A percentile compares a stretch with the other conserved stretches of the same genome.
phyloP scores from a whole-genome alignment of 2,329 filamentous ascomycete species.

The Trichoderma gracile region DNA sequence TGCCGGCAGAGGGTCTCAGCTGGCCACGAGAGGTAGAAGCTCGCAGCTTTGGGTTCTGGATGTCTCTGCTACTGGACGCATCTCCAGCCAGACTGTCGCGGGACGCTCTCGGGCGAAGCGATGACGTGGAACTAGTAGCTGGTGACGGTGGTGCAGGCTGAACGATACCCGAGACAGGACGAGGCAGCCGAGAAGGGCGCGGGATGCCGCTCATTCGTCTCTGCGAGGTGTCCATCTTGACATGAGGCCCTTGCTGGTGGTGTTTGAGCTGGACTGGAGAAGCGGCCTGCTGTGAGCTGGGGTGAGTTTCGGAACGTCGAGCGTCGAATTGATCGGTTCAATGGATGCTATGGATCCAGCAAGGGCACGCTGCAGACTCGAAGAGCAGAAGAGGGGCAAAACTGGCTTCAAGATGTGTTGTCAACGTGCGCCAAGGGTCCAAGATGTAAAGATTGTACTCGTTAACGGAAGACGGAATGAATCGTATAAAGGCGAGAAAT shows the following conservation, averaged over 20 bases:
- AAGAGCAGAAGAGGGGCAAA: slow-evolving; percentile 4
- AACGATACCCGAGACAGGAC: slow-evolving; percentile 38
- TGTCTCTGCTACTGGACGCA: slow-evolving; percentile 32
- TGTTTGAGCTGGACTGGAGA: not conserved
- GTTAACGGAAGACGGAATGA: slow-evolving; percentile 16
- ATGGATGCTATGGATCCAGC: slow-evolving; percentile 7
- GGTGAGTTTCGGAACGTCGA: slow-evolving; percentile 19
- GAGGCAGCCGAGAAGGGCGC: slow-evolving; percentile 43
- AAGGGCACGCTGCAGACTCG: not conserved
- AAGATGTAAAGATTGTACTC: slow-evolving; percentile 12
- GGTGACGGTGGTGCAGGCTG: slow-evolving; percentile 32
- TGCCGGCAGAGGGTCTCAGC: slow-evolving; percentile 35
- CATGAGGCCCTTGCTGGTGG: not conserved
- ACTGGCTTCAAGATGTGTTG: not conserved
- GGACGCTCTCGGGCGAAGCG: slow-evolving; percentile 37
- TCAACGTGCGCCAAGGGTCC: not conserved
- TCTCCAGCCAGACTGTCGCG: slow-evolving; percentile 33
- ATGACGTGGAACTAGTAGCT: slow-evolving; percentile 31
- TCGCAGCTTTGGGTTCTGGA: slow-evolving; percentile 46
- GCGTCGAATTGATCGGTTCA: slow-evolving; percentile 1
- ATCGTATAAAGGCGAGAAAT: not conserved
- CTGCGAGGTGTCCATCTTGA: slow-evolving; percentile 37
- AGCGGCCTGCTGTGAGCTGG: slow-evolving; percentile 14
- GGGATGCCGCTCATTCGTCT: slow-evolving; percentile 44
- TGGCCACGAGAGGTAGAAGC: slow-evolving; percentile 44